Percentiles rank a stretch among this genome's conserved stretches.
Conservation (phyloP, 495 filamentous ascomycete species). For the Massariosphaeria phaeospora region DNA sequence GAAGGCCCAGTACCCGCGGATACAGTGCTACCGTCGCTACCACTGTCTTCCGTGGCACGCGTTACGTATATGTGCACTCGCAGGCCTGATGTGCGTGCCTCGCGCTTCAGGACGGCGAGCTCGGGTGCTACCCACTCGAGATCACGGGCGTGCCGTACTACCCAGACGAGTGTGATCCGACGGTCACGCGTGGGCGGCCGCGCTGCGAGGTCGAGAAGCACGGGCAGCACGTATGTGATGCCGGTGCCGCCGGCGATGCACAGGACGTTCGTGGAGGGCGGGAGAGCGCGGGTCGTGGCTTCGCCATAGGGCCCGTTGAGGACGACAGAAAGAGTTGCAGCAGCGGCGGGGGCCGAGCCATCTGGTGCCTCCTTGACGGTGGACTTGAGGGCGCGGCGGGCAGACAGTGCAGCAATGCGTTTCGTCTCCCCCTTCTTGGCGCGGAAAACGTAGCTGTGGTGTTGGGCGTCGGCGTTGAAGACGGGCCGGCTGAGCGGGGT, state of each 20-base stretch:
- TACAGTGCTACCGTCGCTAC: neutral
- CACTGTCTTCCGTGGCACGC: conserved; percentile 38
- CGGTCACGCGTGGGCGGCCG: conserved; percentile 32
- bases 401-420: conserved; percentile 44
- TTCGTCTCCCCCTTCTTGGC: conserved; percentile 57
- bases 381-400: neutral
- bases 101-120: conserved; percentile 43
- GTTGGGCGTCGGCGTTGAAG: conserved; percentile 34
- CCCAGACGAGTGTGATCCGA: conserved; percentile 57
- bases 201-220: conserved; percentile 45
- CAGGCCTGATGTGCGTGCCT: conserved; percentile 37
- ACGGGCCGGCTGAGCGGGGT: conserved; percentile 53
- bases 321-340: conserved; percentile 44
- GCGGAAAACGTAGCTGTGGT: conserved; percentile 60
- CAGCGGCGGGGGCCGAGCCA: neutral
- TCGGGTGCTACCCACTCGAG: conserved; percentile 54
- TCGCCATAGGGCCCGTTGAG: conserved; percentile 58
- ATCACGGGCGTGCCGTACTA: conserved; percentile 51
- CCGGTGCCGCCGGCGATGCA: conserved; percentile 62
- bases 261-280: conserved; percentile 48
- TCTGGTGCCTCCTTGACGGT: neutral
- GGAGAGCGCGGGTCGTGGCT: conserved; percentile 34
- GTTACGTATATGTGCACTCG: conserved; percentile 56
- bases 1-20: too few relatives aligned
- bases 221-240: conserved; percentile 57